Base-by-base conservation (phyloP, 2,329 filamentous ascomycete species). In the Cadophora malorum region DNA sequence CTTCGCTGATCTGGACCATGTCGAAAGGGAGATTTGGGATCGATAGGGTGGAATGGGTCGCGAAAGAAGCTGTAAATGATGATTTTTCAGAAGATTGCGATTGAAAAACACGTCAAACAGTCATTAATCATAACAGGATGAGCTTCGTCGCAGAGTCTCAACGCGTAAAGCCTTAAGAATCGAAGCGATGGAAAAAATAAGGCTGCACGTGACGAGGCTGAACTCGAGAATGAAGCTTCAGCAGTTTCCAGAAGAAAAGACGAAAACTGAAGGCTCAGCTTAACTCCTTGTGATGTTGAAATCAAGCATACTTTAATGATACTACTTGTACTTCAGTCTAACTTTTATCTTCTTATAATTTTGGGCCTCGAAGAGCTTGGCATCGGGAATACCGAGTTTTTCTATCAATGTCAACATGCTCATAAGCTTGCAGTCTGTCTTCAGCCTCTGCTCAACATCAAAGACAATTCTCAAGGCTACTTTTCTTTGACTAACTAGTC, bases 1-100 rank as follows among this genome's bases (percentile, higher is more conserved):
- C 92, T 83, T 97, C 94, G 84, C 92, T 96, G 81, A 96, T 94
- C 80, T 94, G 91, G 76, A 95, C 92, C 91, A 94, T 95, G 74
- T 78, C 84, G 79, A 38, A 31, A 12, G 21, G 61, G 10, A 52
- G 47, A 9, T 63, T 7, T 47, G 14, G 14, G 14, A 10, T 63
- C 31, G 28, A 49, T 16, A 3, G 28, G 61, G 35, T 41, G 19
- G n/a, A 12, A 41, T 41, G n/a, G 25, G 6, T 33, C 19, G 31
- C 31, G 9, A n/a, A 53, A 8, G 41, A 41, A 52, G 21, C 23
- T 55, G 28, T 28, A 35, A 14, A 25, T 38, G 52, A 50, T 50
- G 31, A 67, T 50, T 56, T 21, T 23, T 38, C 28, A 55, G 50
- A 49, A 62, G 23, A 31, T 50, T 63, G 23, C 41, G 35, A 50